Base-by-base conservation (phyloP, 163 green algal species). In the Dunaliella salina region DNA sequence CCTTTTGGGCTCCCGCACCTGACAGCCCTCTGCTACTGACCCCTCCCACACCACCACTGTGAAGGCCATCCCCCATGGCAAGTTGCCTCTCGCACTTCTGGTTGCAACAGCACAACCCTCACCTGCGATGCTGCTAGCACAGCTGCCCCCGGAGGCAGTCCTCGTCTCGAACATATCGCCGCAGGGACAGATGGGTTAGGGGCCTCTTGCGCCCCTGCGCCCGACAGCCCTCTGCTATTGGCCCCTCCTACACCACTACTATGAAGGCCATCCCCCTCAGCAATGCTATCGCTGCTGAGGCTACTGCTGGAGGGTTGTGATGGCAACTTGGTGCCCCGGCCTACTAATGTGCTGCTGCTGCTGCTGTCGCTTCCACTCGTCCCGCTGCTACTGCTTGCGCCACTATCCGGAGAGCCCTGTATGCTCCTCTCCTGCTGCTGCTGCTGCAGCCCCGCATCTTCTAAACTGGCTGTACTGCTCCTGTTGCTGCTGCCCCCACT, bases 71-170 rank as follows among this genome's bases (percentile, higher is more conserved):
- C n/a, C n/a, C n/a, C n/a, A n/a, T n/a, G n/a, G n/a, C 18, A 18
- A 15, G n/a, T n/a, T n/a, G n/a, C n/a, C n/a, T n/a, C n/a, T n/a
- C n/a, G 40, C 40, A 50, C 40, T 50, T 50, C 40, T 50, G 40
- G 4, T 50, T 50, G n/a, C n/a, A n/a, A n/a, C n/a, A n/a, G n/a
- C n/a, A 8, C 8, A 8, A 50, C 63, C 22, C 63, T 30, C 63
- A 75, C 63, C 63, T 75, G 63, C 20, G 63, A 75, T 32, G 13
- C 29, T 40, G 63, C 82, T 78, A 80, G 35, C 83, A 30, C 88
- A 33, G 86, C 79, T 22, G 86, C 85, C 18, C 87, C 85, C 32
- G 57, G 79, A 11, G 80, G 83, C 63, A 46, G 63, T 40, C 26
- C 26, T 26, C 34, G 81, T 40, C 85, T 85, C 63, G 50, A 83